Evolutionary conservation across 2,329 filamentous ascomycete genomes (phyloP).

Genomic region (Cladophialophora psammophila): DNA sequence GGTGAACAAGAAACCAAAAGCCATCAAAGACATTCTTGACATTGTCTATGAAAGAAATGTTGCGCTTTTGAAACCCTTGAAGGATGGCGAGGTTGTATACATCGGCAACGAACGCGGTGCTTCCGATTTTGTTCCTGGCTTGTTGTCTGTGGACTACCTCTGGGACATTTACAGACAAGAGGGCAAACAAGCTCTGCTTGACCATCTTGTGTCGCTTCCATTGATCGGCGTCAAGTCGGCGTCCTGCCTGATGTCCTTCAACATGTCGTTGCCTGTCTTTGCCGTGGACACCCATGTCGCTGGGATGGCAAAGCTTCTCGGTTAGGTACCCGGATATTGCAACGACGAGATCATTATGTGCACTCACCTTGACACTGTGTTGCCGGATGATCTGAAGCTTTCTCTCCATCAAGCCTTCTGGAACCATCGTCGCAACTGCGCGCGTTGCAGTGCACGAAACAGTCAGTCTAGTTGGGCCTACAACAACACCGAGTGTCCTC

Average conservation of each 20-base stretch:
- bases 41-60: slow-evolving; percentile 30
- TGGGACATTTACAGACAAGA: slow-evolving; percentile 24
- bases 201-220: slow-evolving; percentile 45
- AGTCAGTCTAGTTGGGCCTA: slow-evolving; percentile 65
- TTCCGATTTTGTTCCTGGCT: slow-evolving; percentile 38
- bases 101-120: slow-evolving; percentile 28
- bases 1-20: slow-evolving; percentile 22
- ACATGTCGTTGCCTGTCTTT: slow-evolving; percentile 67
- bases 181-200: slow-evolving; percentile 36
- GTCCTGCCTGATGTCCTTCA: slow-evolving; percentile 69
- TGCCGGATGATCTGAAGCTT: slow-evolving; percentile 67
- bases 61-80: slow-evolving; percentile 12
- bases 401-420: slow-evolving; percentile 69
- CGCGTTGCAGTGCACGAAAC: slow-evolving; percentile 65
- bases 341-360: slow-evolving; percentile 35
- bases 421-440: slow-evolving; percentile 67
- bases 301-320: slow-evolving; percentile 66
- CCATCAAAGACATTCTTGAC: slow-evolving; percentile 32
- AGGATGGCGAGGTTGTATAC: slow-evolving; percentile 23
- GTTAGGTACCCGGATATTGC: slow-evolving; percentile 63
- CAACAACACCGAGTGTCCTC: slow-evolving; percentile 58
- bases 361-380: slow-evolving; percentile 64
- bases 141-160: slow-evolving; percentile 41
- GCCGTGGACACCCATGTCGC: slow-evolving; percentile 73
- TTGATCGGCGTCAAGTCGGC: slow-evolving; percentile 71